A percentile compares a stretch with the other conserved stretches of the same genome.
phyloP scores from a whole-genome alignment of 306 rosid species.

The Gleditsia sinensis region DNA sequence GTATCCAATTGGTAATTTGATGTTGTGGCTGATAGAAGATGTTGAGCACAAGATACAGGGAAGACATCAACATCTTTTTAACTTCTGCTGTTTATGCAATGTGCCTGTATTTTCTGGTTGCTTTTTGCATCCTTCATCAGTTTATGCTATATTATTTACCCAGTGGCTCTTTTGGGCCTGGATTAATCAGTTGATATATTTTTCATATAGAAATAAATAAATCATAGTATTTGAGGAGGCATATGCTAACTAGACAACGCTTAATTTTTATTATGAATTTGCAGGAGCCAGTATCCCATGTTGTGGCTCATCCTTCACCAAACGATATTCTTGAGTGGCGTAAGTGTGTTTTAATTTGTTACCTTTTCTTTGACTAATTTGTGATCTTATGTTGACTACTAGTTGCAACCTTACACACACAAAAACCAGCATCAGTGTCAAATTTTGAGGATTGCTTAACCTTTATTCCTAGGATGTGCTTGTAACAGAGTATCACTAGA shows the following conservation, averaged over 20 bases:
- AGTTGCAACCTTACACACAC: no score
- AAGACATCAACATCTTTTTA: constrained; percentile 6
- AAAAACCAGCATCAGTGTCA: no score
- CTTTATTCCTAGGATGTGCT: not conserved
- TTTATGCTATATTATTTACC: not conserved
- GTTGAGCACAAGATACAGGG: constrained; percentile 17
- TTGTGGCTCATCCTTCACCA: constrained; percentile 91
- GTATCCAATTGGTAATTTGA: constrained; percentile 19
- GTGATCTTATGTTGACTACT: no score
- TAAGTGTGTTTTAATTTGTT: constrained; percentile 53
- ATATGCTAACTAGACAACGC: constrained; percentile 11
- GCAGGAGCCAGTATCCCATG: constrained; percentile 99
- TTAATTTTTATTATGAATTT: constrained; percentile 35
- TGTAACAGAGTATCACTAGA: not conserved
- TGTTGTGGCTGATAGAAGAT: constrained; percentile 15
- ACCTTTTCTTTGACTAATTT: constrained; percentile 6
- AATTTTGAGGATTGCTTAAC: not conserved
- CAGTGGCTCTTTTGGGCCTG: not conserved
- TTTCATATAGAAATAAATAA: not conserved
- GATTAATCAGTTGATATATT: constrained; percentile 9
- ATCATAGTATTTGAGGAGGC: not conserved
- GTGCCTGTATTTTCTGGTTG: constrained; percentile 7
- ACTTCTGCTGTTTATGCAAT: constrained; percentile 6
- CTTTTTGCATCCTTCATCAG: constrained; percentile 1
- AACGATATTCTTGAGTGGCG: constrained; percentile 99